These are phyloP conservation scores for Aegle marmelos DNA, from an alignment of 345 rosid genomes.

Conservation along the genomic window DNA sequence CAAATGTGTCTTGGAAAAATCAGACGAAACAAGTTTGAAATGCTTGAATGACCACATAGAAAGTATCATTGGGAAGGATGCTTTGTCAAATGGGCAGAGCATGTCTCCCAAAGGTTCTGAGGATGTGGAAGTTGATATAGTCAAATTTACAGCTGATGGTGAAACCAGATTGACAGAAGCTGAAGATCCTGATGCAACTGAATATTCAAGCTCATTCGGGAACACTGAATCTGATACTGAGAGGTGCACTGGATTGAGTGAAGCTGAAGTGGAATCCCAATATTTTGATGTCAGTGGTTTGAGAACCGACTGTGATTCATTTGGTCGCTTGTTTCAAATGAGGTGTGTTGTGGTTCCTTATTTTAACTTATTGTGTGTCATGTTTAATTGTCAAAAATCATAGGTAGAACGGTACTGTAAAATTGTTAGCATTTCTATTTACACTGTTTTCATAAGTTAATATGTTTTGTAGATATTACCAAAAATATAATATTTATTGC, in stretches of 20 bases:
- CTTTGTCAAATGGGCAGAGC: constrained; percentile 21
- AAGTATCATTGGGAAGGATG: constrained; percentile 14
- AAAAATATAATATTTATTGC: too few species aligned
- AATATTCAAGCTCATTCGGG: constrained; percentile 84
- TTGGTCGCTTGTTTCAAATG: constrained; percentile 44
- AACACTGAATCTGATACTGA: constrained; percentile 54
- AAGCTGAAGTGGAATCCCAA: constrained; percentile 81
- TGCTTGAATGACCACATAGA: constrained; percentile 33
- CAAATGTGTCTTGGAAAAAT: constrained; percentile 19
- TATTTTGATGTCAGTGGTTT: constrained; percentile 49
- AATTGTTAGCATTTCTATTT: not conserved
- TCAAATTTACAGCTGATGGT: constrained; percentile 29
- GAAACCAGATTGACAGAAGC: constrained; percentile 22
- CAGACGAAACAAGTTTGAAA: constrained; percentile 25
- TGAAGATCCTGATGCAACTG: constrained; percentile 81
- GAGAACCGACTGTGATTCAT: constrained; percentile 53
- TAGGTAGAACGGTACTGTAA: not conserved
- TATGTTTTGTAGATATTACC: not conserved
- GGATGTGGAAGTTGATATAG: constrained; percentile 58
- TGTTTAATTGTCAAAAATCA: not conserved
- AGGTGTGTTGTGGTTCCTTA: constrained; percentile 44
- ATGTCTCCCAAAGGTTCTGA: constrained; percentile 29
- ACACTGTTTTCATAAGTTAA: not conserved
- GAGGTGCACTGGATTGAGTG: constrained; percentile 49
- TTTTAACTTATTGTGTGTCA: not conserved